Evolutionary conservation across 306 rosid species (phyloP), one percentile per base, ranked within the genome.

Genomic region (Delonix regia): DNA sequence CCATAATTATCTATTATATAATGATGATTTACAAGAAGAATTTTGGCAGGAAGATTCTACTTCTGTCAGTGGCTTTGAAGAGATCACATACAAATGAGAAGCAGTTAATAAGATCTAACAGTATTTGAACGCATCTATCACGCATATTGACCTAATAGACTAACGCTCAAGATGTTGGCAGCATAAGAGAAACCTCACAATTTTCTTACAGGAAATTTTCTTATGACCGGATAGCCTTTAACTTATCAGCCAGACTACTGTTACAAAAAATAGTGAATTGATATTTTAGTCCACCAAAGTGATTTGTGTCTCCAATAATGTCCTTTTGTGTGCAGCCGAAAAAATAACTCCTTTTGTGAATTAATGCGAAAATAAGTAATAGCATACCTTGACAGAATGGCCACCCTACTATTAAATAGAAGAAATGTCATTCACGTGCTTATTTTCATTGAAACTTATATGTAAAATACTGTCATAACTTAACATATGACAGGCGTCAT

Each of bases 1-100:
- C 74, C 73, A 80, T 41, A 70, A 70, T 76, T 65, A 45, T 11
- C 21, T 19, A 38, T 19, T 24, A 64, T 30, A 16, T 51, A n/a
- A 19, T 64, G 28, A 36, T 19, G 49, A 14, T 19, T 38, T 52
- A 63, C 28, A 56, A 28, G 48, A 71, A 75, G 44, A 69, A 5
- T 18, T 24, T 69, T 24, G 41, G 27, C 25, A 13, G 53, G n/a
- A 61, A 78, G 45, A 60, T 34, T 60, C 65, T 63, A 53, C 47
- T 78, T 74, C 53, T 27, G 42, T 42, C 18, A 66, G 47, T 63
- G 24, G 25, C 45, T 25, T 60, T 2, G 16, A 6, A 57, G 28
- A 57, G 18, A 25, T 57, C 63, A 24, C 18, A 57, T 24, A 25
- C 14, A 36, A 57, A n/a, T 41, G 34, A 53, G 55, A 56, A 34